A percentile compares a stretch with the other conserved stretches of the same genome.
Conservation (phyloP, 2,329 filamentous ascomycete species). For the Lachnellula hyalina region DNA sequence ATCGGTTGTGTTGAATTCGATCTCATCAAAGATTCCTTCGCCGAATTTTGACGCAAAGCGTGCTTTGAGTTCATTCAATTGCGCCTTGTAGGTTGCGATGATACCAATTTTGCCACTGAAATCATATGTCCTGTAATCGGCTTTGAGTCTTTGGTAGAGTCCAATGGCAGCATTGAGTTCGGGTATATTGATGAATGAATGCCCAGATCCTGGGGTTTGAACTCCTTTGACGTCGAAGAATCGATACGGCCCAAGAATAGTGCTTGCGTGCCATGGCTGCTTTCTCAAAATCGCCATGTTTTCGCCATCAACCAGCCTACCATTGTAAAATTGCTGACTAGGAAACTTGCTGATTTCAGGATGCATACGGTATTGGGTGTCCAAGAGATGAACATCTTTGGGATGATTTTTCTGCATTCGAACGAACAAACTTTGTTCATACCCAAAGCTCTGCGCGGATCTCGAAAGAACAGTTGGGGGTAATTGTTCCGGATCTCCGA, state of each 20-base stretch:
- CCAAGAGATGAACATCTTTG: slow-evolving; percentile 84
- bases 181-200: slow-evolving; percentile 83
- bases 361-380: slow-evolving; percentile 99
- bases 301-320: slow-evolving; percentile 75
- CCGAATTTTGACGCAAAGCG: slow-evolving; percentile 72
- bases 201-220: slow-evolving; percentile 77
- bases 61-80: slow-evolving; percentile 72
- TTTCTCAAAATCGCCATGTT: slow-evolving; percentile 73
- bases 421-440: slow-evolving; percentile 97
- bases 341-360: slow-evolving; percentile 92
- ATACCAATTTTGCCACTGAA: slow-evolving; percentile 85
- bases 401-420: slow-evolving; percentile 95
- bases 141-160: slow-evolving; percentile 73
- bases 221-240: slow-evolving; percentile 95
- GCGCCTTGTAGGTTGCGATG: slow-evolving; percentile 96
- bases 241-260: slow-evolving; percentile 82
- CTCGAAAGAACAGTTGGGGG: slow-evolving; percentile 94
- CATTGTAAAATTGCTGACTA: slow-evolving; percentile 87
- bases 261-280: slow-evolving; percentile 80
- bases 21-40: slow-evolving; percentile 64
- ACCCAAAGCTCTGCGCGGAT: slow-evolving; percentile 85
- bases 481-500: slow-evolving; percentile 95
- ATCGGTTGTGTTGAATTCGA: slow-evolving; percentile 99
- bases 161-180: slow-evolving; percentile 84
- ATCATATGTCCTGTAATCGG: slow-evolving; percentile 64